phyloP scores from a whole-genome alignment of 2,329 filamentous ascomycete species.

The Fusarium ramigenum region DNA sequence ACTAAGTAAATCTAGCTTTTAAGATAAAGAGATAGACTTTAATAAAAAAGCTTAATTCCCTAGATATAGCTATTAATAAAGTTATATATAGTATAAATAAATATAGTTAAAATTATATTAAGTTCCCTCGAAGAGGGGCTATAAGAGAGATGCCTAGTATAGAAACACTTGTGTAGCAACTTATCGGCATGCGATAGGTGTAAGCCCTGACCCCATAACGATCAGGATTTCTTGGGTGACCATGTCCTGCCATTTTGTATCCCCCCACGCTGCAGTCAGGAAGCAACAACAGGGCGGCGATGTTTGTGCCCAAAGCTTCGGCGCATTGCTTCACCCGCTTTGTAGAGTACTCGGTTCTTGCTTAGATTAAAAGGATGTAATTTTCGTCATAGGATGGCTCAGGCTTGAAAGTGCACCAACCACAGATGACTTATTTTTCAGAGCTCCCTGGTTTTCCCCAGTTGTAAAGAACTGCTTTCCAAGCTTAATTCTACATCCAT shows the following conservation, averaged over 20 bases:
- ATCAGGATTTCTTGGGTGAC: background rate
- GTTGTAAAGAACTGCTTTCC: too few relatives aligned
- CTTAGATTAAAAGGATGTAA: too few relatives aligned
- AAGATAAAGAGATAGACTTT: too few relatives aligned
- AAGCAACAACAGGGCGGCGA: background rate
- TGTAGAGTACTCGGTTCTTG: too few relatives aligned
- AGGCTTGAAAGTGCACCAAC: background rate
- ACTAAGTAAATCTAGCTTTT: too few relatives aligned
- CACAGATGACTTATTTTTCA: background rate
- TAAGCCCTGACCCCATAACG: accelerated
- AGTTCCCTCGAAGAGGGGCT: too few relatives aligned
- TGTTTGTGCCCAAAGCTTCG: background rate
- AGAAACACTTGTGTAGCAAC: background rate
- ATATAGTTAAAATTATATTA: too few relatives aligned
- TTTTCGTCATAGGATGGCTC: background rate
- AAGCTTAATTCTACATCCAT: too few relatives aligned
- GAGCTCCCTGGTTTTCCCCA: accelerated
- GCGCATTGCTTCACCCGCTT: background rate
- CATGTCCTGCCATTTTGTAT: background rate
- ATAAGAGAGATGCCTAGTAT: accelerated
- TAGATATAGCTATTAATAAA: too few relatives aligned
- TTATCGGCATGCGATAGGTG: background rate
- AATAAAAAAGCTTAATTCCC: too few relatives aligned
- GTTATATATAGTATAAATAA: too few relatives aligned
- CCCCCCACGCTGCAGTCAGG: background rate